Conservation (phyloP, 2,329 filamentous ascomycete species). For the Paraphaeosphaeria minitans region DNA sequence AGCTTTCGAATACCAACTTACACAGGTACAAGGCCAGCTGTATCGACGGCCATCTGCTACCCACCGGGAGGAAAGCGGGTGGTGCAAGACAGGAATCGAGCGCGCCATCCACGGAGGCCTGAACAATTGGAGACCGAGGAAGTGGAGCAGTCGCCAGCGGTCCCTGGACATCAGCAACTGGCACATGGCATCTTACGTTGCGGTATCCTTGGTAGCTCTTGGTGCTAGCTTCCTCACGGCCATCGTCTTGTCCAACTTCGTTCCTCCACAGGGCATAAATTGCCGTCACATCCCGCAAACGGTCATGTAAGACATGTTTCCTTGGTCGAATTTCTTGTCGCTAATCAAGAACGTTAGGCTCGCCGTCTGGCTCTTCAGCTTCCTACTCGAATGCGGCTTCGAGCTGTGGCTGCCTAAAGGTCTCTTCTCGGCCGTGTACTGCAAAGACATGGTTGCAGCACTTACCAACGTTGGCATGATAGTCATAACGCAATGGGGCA, state of each 20-base stretch:
- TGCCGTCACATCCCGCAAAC: constrained; percentile 25
- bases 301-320: constrained; percentile 19
- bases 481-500: constrained; percentile 23
- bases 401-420: constrained; percentile 14
- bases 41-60: constrained; percentile 17
- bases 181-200: constrained; percentile 6
- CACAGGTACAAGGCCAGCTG: constrained; percentile 2
- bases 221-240: constrained; percentile 20
- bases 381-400: constrained; percentile 15
- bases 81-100: constrained; percentile 16
- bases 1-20: constrained; percentile 19
- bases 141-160: constrained; percentile 15
- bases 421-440: constrained; percentile 24
- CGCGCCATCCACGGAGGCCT: constrained; percentile 21
- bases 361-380: constrained; percentile 21
- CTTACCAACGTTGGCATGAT: constrained; percentile 19
- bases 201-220: constrained; percentile 12
- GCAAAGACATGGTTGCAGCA: constrained; percentile 22
- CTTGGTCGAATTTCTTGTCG: background rate
- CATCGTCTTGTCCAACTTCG: constrained; percentile 21
- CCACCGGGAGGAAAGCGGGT: constrained; percentile 13
- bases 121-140: constrained; percentile 22
- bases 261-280: constrained; percentile 18
- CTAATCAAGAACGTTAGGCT: constrained; percentile 16
- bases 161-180: background rate